Evolutionary conservation across 2,329 filamentous ascomycete genomes (phyloP), one percentile per base, ranked within the genome.

Genomic region (Penicillium griseofulvum): DNA sequence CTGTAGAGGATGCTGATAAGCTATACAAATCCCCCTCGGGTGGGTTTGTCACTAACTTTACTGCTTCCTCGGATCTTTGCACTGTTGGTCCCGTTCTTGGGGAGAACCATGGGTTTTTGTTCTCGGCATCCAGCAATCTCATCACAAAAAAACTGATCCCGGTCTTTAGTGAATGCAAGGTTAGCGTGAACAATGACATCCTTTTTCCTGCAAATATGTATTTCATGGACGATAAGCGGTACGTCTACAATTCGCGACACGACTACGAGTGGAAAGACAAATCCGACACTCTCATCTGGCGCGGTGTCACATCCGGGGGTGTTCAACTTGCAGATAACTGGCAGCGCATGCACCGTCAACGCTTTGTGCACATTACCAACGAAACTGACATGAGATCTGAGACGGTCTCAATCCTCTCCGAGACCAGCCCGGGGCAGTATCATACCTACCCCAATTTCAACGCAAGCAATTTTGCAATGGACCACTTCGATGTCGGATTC

Each of bases 171-270:
- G 86, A 86, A 56, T 88, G 85, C 71, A 89, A 89, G 66, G 76
- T 88, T 36, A 80, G 81, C 17, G 81, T 87, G 59, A 88, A 89
- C 74, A 88, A 86, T 65, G 86, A 89, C 61, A 88, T 89, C 57
- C 76, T 88, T 14, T 81, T 89, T 16, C 86, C 86, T 0, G 84
- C 86, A 1, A 84, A 85, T 47, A 87, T 88, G 80, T 88, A 88
- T 65, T 81, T 85, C 58, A 78, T 78, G 17, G 71, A 80, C 9
- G 82, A 87, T 64, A 74, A 77, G 7, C 79, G 81, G 43, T 87
- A 87, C 69, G 80, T 78, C 1, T 86, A 85, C 50, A 80, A 83
- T 49, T 68, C 76, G 8, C 72, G 72, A 9, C 81, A 81, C 54
- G 85, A 87, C 42, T 75, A 81, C 12, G 68, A 75, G 5, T 88